A percentile compares a stretch with the other conserved stretches of the same genome.
These are phyloP conservation scores for Paralagenidium karlingii DNA, from an alignment of 352 stramenopile genomes.

Conservation along the genomic window DNA sequence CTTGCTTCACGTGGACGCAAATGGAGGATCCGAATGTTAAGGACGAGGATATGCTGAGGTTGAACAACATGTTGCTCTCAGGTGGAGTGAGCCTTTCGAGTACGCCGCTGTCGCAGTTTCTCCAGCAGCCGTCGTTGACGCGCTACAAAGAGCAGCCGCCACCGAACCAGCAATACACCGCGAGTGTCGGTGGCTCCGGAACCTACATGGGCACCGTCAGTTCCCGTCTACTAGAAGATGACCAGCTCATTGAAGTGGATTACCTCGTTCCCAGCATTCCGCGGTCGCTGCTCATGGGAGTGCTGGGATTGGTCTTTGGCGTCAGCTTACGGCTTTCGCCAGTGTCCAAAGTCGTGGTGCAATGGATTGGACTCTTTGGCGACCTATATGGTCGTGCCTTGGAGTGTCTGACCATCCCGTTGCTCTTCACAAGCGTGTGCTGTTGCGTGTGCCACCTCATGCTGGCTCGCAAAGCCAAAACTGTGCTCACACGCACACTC, in stretches of 20 bases:
- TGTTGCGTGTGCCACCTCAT: slow-evolving; percentile 46
- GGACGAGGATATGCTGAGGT: no score
- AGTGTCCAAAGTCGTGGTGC: slow-evolving; percentile 9
- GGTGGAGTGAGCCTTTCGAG: no score
- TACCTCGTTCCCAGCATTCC: slow-evolving; percentile 33
- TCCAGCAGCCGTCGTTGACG: slow-evolving; percentile 41
- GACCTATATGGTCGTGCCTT: slow-evolving; percentile 18
- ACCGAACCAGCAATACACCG: no score
- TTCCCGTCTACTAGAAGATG: no score
- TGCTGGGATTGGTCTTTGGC: slow-evolving; percentile 21
- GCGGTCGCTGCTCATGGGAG: slow-evolving; percentile 15
- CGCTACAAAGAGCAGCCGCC: no score
- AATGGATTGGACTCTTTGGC: slow-evolving; percentile 28
- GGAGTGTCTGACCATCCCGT: slow-evolving; percentile 39
- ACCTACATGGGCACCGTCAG: no score
- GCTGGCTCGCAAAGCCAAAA: slow-evolving; percentile 27
- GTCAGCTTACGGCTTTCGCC: slow-evolving; percentile 17
- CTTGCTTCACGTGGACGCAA: no score
- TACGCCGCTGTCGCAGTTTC: slow-evolving; percentile 28
- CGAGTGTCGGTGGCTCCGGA: no score
- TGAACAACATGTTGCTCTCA: no score
- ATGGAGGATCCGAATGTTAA: no score
- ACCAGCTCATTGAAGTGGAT: slow-evolving; percentile 29
- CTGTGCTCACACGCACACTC: slow-evolving; percentile 23
- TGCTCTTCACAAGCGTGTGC: slow-evolving; percentile 63